Evolutionary conservation across 2,329 filamentous ascomycete species (phyloP).

Genomic region (Trichothecium roseum): DNA sequence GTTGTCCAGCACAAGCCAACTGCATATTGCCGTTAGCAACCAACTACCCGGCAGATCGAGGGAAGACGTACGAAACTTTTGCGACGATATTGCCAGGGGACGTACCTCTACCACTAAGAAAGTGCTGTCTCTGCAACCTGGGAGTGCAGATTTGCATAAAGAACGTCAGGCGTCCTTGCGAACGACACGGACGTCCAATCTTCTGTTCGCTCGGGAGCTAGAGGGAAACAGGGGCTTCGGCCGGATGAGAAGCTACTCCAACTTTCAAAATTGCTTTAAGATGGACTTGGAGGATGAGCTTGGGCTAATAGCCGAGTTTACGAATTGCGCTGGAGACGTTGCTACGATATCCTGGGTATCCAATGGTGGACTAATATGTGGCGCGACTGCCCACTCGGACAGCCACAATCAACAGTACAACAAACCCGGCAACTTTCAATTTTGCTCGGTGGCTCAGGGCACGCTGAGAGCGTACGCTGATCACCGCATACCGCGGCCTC

Average conservation of each 20-base stretch:
- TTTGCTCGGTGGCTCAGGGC: constrained; percentile 36
- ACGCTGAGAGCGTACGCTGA: constrained; percentile 41
- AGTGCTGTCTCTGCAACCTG: constrained; percentile 15
- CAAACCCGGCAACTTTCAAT: constrained; percentile 49
- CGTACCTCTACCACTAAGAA: constrained; percentile 6
- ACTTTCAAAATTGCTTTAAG: constrained; percentile 34
- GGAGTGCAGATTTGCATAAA: constrained; percentile 1
- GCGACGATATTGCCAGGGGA: constrained; percentile 17
- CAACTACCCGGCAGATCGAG: constrained; percentile 12
- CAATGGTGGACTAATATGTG: constrained; percentile 44
- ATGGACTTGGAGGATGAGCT: constrained; percentile 40
- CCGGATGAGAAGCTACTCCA: constrained; percentile 26
- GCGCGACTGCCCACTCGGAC: constrained; percentile 53
- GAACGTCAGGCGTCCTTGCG: constrained; percentile 1
- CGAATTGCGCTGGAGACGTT: constrained; percentile 52
- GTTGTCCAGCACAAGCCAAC: constrained; percentile 1
- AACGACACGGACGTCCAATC: constrained; percentile 19
- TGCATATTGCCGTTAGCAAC: constrained; percentile 12
- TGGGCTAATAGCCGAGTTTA: constrained; percentile 42
- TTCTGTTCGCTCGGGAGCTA: constrained; percentile 40
- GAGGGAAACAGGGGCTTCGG: constrained; percentile 33
- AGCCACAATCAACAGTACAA: constrained; percentile 56
- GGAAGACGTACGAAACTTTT: constrained; percentile 20
- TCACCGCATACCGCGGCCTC: constrained; percentile 45
- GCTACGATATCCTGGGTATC: constrained; percentile 48